phyloP scores from a whole-genome alignment of 306 rosid species.

The Ammopiptanthus mongolicus region DNA sequence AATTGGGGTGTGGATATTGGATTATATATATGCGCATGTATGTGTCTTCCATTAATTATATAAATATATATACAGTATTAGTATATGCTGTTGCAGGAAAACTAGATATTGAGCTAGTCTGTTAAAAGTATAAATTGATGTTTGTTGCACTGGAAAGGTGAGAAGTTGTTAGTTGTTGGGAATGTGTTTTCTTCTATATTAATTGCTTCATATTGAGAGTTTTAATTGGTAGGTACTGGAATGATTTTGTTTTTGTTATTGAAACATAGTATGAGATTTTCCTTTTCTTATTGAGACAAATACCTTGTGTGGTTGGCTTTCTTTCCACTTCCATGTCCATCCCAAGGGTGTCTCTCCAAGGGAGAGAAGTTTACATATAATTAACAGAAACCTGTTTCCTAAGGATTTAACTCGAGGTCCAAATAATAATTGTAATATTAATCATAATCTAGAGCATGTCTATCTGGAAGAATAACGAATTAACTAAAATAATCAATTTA shows the following conservation, averaged over 20 bases:
- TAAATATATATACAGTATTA: too few relatives aligned
- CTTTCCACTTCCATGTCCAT: slow-evolving; percentile 6
- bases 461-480: background rate
- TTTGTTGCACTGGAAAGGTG: background rate
- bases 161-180: background rate
- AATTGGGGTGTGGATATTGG: background rate
- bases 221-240: too few relatives aligned
- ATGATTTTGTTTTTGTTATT: background rate
- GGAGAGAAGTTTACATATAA: background rate
- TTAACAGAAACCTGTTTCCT: background rate
- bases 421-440: background rate
- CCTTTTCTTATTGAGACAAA: background rate
- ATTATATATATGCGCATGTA: background rate
- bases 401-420: background rate
- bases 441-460: background rate
- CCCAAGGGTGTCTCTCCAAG: too few relatives aligned
- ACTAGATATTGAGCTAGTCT: background rate
- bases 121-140: background rate
- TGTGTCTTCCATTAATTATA: background rate
- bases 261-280: background rate
- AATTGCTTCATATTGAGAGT: background rate
- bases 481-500: background rate
- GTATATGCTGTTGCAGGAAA: background rate
- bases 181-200: background rate
- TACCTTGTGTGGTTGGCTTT: background rate